Percentiles rank a stretch among this genome's conserved stretches.
These are phyloP conservation scores for Aspergillus sclerotioniger DNA, from an alignment of 495 filamentous ascomycete species.

Conservation along the genomic window DNA sequence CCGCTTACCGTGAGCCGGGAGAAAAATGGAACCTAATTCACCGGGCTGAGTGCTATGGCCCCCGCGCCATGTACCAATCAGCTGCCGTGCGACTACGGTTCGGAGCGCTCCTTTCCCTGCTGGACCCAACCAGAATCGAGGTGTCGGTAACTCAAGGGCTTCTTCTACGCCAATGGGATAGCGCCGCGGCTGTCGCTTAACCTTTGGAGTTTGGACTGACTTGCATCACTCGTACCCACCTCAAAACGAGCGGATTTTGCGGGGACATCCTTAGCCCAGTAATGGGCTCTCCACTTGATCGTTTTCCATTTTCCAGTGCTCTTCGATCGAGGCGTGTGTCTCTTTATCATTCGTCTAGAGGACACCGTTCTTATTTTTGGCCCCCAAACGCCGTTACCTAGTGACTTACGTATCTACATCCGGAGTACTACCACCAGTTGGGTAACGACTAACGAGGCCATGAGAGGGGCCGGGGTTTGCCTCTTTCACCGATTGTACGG, in stretches of 20 bases:
- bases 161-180: constrained; percentile 8
- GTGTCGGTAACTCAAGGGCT: constrained; percentile 8
- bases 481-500: too few species aligned
- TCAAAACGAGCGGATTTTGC: constrained; percentile 1
- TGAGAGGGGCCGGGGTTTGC: too few species aligned
- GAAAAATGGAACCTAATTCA: background rate
- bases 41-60: background rate
- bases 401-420: background rate
- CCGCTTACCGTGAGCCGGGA: background rate
- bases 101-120: constrained; percentile 27
- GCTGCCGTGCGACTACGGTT: constrained; percentile 22
- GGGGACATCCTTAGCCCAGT: constrained; percentile 7
- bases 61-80: constrained; percentile 13
- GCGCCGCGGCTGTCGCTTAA: constrained; percentile 21
- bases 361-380: background rate
- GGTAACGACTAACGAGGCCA: too few species aligned
- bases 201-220: constrained; percentile 2
- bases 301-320: background rate
- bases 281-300: background rate
- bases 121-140: constrained; percentile 20
- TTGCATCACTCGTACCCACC: constrained; percentile 8
- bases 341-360: background rate
- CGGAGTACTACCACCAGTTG: too few species aligned
- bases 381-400: background rate
- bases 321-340: background rate